Conservation (phyloP, 345 rosid genomes). For the Corymbia maculata region DNA sequence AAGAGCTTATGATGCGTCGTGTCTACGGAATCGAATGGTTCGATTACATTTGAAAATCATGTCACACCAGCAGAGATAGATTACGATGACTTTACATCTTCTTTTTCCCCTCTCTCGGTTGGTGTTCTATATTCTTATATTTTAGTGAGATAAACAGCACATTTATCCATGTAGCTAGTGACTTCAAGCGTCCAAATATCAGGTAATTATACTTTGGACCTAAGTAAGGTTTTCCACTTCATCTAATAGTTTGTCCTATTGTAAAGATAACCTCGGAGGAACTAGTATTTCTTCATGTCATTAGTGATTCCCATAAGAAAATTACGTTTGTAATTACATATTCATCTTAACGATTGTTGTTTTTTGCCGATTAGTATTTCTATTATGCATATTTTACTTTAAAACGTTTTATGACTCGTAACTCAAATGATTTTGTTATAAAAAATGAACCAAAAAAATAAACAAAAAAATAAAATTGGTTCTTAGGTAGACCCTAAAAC, state of each 20-base stretch:
- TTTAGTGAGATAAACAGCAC: too few species aligned
- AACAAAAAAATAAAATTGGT: too few species aligned
- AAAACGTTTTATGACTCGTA: too few species aligned
- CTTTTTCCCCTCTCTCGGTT: background rate
- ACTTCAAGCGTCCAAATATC: background rate
- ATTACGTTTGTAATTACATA: background rate
- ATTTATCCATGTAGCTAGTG: background rate
- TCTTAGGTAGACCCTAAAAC: too few species aligned
- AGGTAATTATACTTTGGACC: background rate
- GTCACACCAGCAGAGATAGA: background rate
- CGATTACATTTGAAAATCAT: background rate
- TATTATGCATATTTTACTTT: too few species aligned
- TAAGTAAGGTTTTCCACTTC: background rate
- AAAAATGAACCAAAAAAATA: too few species aligned
- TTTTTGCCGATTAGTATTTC: too few species aligned
- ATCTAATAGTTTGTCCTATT: background rate
- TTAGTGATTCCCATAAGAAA: background rate
- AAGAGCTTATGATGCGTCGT: background rate
- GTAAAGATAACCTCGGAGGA: background rate
- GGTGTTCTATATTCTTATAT: too few species aligned
- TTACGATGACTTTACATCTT: background rate
- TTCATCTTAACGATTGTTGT: too few species aligned
- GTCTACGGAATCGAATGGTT: background rate
- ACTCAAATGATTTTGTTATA: too few species aligned
- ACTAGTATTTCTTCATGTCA: background rate